Evolutionary conservation across 208 protist species (phyloP).

Genomic region (Trypanosoma cruzi): DNA sequence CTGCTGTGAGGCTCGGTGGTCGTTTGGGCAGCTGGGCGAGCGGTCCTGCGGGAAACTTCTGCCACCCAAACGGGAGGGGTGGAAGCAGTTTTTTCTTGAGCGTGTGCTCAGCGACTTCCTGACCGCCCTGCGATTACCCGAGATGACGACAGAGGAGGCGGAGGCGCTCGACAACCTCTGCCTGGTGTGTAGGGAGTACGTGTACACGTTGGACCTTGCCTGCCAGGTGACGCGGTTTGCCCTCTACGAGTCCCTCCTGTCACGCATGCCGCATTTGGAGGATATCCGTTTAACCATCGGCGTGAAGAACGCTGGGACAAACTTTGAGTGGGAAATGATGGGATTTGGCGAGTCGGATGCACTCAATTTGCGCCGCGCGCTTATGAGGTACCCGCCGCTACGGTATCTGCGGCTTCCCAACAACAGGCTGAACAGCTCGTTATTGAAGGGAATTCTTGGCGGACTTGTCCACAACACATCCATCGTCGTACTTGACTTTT

Average conservation of each 20-base stretch:
- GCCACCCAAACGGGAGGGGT: slow-evolving; percentile 49
- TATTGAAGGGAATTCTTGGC: slow-evolving; percentile 59
- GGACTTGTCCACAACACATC: slow-evolving; percentile 61
- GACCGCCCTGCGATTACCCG: slow-evolving; percentile 39
- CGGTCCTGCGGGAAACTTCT: slow-evolving; percentile 35
- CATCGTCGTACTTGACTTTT: slow-evolving; percentile 82
- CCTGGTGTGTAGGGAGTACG: slow-evolving; percentile 64
- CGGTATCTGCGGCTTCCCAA: slow-evolving; percentile 61
- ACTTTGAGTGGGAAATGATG: slow-evolving; percentile 62
- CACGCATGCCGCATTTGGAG: slow-evolving; percentile 56
- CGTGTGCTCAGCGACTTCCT: slow-evolving; percentile 72
- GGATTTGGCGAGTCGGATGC: slow-evolving; percentile 83
- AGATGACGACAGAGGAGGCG: slow-evolving; percentile 34
- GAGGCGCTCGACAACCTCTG: slow-evolving; percentile 58
- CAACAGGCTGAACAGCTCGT: slow-evolving; percentile 60
- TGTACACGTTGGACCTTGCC: slow-evolving; percentile 65
- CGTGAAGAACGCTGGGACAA: slow-evolving; percentile 52
- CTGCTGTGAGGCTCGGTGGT: slow-evolving; percentile 81
- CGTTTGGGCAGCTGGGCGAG: slow-evolving; percentile 79
- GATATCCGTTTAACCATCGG: slow-evolving; percentile 79
- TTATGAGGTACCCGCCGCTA: slow-evolving; percentile 53
- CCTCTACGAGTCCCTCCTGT: slow-evolving; percentile 71
- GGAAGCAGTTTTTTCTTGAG: slow-evolving; percentile 91
- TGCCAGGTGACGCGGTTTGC: slow-evolving; percentile 76
- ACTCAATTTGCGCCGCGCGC: slow-evolving; percentile 46